Base-by-base conservation (phyloP, 805 yeast genomes). In the Myxozyma neglecta region DNA sequence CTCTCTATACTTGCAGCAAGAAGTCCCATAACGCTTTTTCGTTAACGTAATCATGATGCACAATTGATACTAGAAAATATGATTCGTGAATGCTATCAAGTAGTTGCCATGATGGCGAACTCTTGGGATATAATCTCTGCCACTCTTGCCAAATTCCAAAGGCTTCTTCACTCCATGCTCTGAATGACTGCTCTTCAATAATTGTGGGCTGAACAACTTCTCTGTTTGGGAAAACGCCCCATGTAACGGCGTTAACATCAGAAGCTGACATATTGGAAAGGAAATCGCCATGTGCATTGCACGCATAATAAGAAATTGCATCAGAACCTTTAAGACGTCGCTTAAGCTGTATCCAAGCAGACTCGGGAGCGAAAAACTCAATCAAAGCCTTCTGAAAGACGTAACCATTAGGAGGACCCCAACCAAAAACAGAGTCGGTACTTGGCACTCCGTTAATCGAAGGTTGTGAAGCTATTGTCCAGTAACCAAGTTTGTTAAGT, bases 121-220 rank as follows among this genome's bases (percentile, higher is more conserved):
- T 73, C 75, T 76, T 77, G 66, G 85, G 82, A 73, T 91, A 94
- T 59, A 94, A 79, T 66, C 87, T 81, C 52, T 88, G 88, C 99
- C 99, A 94, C 73, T 92, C 96, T 45, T 80, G 76, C 94, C 97
- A 89, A 63, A 94, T 88, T 60, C 84, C 81, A 75, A 90, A 94
- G 0, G 97, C 96, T 74, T 94, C 99, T 70, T 92, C 97, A 13
- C 87, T 84, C 99, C 99, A 94, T 0, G 97, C 97, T 68, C 83
- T 83, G 78, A 94, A 93, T 1, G 97, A 90, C 69, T 91, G 97
- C 68, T 85, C 88, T 71, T 92, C 97, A 59, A 94, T 86, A 64
- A 92, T 87, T 0, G 99, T 94, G 0, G 97, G 89, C 74, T 92
- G 97, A 42, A 90, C 83, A 42, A 91, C 86, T 71, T 90, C 97